A percentile compares a stretch with the other conserved stretches of the same genome.
Evolutionary conservation across 2,329 filamentous ascomycete genomes (phyloP).

Genomic region (Myriosclerotinia scirpicola): DNA sequence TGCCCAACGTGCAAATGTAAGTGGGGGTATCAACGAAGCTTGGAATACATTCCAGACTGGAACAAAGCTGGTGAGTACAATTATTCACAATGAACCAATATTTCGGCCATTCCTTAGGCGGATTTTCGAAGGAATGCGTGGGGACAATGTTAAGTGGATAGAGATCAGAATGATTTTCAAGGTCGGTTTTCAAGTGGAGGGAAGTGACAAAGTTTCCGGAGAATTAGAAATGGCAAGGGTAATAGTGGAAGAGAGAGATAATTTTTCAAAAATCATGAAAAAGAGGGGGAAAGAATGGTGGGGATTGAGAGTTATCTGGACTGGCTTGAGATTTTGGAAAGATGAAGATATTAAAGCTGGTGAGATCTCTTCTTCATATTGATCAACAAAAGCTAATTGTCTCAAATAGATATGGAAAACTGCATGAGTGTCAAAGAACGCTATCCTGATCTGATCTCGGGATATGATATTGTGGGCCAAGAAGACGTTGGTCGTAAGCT

Average conservation of each 20-base stretch:
- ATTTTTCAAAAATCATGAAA: slow-evolving; percentile 70
- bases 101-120: slow-evolving; percentile 72
- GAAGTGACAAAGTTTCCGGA: background rate
- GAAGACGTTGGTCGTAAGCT: slow-evolving; percentile 77
- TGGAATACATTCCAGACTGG: slow-evolving; percentile 76
- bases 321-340: slow-evolving; percentile 61
- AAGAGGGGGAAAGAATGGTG: slow-evolving; percentile 72
- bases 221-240: slow-evolving; percentile 49
- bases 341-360: slow-evolving; percentile 66
- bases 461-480: slow-evolving; percentile 84
- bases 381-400: background rate
- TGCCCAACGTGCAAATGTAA: background rate
- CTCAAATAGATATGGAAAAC: slow-evolving; percentile 65
- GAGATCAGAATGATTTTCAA: slow-evolving; percentile 66
- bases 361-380: slow-evolving; percentile 21
- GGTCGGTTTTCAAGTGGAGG: slow-evolving; percentile 65
- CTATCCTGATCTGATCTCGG: slow-evolving; percentile 75
- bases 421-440: slow-evolving; percentile 77
- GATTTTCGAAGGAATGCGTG: slow-evolving; percentile 66
- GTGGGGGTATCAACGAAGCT: slow-evolving; percentile 65
- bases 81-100: slow-evolving; percentile 86
- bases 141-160: slow-evolving; percentile 79
- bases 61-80: slow-evolving; percentile 68
- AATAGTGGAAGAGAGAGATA: slow-evolving; percentile 66
- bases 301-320: slow-evolving; percentile 82